Conservation (phyloP, 495 filamentous ascomycete genomes). For the Lentithecium fluviatile region DNA sequence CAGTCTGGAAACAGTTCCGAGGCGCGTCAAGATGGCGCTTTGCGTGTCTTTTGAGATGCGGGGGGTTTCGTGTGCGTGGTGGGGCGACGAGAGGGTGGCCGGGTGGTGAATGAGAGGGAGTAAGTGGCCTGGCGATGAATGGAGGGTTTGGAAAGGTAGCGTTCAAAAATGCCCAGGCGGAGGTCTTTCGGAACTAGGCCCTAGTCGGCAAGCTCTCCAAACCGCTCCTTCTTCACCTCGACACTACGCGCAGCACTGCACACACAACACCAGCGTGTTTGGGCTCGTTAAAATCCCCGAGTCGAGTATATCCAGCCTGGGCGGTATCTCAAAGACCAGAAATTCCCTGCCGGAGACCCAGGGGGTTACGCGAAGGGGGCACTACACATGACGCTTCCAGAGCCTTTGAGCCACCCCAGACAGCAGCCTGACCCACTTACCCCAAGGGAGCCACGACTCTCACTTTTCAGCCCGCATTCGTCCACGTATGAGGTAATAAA, state of each 20-base stretch:
- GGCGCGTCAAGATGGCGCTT: conserved; percentile 35
- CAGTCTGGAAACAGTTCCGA: conserved; percentile 13
- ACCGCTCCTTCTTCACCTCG: conserved; percentile 14
- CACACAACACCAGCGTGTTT: conserved; percentile 33
- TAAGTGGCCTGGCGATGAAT: conserved; percentile 31
- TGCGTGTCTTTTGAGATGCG: conserved; percentile 16
- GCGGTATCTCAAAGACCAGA: not conserved
- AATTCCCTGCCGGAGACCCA: not conserved
- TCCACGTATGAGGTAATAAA: not conserved
- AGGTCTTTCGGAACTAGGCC: conserved; percentile 2
- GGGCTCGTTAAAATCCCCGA: conserved; percentile 33
- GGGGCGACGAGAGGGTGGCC: conserved; percentile 21
- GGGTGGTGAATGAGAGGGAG: conserved; percentile 20
- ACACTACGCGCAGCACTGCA: conserved; percentile 6
- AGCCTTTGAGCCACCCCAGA: conserved; percentile 4
- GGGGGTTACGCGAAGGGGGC: not conserved
- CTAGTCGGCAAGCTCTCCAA: conserved; percentile 4
- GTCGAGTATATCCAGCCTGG: conserved; percentile 3
- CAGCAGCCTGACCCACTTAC: conserved; percentile 14
- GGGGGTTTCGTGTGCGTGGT: conserved; percentile 28
- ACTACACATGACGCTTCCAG: conserved; percentile 8
- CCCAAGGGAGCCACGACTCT: conserved; percentile 5
- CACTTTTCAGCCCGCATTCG: conserved; percentile 5
- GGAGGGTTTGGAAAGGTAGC: conserved; percentile 21
- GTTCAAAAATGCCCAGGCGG: conserved; percentile 9